phyloP scores from a whole-genome alignment of 768 basidiomycete species.

The Omphalotus guepiniiformis region DNA sequence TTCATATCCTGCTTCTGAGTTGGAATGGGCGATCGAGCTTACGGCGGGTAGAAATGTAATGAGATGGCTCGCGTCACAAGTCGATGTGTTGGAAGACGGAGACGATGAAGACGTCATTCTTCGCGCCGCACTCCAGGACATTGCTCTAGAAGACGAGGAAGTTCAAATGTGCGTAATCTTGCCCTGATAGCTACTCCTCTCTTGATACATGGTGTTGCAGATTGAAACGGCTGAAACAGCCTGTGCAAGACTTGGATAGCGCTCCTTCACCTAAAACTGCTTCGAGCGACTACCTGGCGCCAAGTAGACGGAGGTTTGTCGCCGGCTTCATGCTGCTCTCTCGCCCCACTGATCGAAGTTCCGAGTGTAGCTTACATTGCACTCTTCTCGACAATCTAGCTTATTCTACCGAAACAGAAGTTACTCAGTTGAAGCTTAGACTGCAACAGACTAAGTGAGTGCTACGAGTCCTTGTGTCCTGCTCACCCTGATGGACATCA shows the following conservation, averaged over 20 bases:
- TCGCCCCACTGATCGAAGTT: not conserved
- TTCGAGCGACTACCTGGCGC: not conserved
- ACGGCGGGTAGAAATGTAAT: conserved; percentile 28
- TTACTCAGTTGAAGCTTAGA: not conserved
- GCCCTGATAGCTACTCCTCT: too few relatives aligned
- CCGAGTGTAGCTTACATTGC: not conserved
- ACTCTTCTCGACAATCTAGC: not conserved
- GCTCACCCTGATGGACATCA: too few relatives aligned
- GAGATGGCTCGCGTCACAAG: conserved; percentile 30
- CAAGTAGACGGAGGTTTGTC: conserved; percentile 1
- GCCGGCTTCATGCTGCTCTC: not conserved
- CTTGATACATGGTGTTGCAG: not conserved
- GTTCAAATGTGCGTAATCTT: conserved; percentile 19
- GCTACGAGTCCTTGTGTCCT: too few relatives aligned
- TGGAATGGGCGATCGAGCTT: conserved; percentile 29
- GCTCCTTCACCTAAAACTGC: too few relatives aligned
- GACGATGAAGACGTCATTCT: not conserved
- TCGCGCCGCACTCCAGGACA: conserved; percentile 20
- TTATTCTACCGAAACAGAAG: not conserved
- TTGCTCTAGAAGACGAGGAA: conserved; percentile 29
- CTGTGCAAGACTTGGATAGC: too few relatives aligned
- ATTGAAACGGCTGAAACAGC: not conserved
- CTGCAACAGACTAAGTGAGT: conserved; percentile 1
- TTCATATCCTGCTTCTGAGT: conserved; percentile 19
- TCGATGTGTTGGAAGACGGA: conserved; percentile 7